These are phyloP conservation scores for Apiospora marii DNA, from an alignment of 2,329 filamentous ascomycete genomes.

Conservation along the genomic window DNA sequence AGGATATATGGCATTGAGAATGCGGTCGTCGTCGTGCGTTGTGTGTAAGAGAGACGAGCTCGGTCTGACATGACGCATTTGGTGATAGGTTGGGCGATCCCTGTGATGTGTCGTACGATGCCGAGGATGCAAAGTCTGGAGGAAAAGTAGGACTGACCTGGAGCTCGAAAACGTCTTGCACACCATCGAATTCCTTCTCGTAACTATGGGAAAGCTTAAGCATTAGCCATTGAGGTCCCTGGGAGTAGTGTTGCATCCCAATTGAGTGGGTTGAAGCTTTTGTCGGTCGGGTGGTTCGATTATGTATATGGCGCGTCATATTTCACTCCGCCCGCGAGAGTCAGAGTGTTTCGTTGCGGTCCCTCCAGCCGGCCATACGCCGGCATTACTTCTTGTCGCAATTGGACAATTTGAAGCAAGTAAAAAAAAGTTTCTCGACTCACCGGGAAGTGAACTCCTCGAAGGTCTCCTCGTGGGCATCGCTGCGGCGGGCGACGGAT, in stretches of 20 bases:
- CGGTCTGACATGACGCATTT: constrained; percentile 31
- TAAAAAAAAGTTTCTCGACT: constrained; percentile 44
- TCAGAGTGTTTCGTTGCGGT: constrained; percentile 9
- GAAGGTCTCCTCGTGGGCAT: constrained; percentile 90
- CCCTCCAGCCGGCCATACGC: constrained; percentile 12
- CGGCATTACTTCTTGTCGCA: background rate
- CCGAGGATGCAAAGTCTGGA: constrained; percentile 28
- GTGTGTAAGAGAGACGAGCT: background rate
- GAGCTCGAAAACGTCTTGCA: constrained; percentile 99
- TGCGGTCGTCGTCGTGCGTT: background rate
- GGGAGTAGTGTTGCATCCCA: constrained; percentile 26
- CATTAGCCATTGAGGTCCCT: constrained; percentile 48
- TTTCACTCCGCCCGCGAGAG: constrained; percentile 16
- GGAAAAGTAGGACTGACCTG: constrained; percentile 71
- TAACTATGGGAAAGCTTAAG: constrained; percentile 68
- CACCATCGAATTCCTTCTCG: constrained; percentile 97
- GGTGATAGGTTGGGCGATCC: constrained; percentile 28
- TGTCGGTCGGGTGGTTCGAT: constrained; percentile 13
- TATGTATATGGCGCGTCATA: constrained; percentile 17
- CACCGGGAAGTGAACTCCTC: constrained; percentile 99
- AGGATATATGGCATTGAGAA: background rate
- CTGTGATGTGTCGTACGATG: constrained; percentile 22
- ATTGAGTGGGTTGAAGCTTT: constrained; percentile 36
- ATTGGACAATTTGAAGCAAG: background rate
- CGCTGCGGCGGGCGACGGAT: constrained; percentile 60